A percentile compares a stretch with the other conserved stretches of the same genome.
Evolutionary conservation across 805 yeast species (phyloP).

Genomic region (Torulaspora microellipsoides): DNA sequence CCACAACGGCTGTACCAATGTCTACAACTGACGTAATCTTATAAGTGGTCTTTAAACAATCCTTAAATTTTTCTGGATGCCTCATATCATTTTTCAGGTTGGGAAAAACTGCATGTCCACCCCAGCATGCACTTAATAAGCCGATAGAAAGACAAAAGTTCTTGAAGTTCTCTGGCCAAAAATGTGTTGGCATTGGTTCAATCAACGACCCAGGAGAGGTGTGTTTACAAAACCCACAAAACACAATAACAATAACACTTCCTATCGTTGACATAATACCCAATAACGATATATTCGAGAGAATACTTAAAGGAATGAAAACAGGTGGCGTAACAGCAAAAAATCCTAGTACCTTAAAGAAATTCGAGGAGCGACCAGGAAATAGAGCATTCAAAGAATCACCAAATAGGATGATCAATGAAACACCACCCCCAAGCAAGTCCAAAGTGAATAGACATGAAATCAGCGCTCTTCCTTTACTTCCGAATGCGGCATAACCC

Average conservation of each 20-base stretch:
- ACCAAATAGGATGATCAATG: constrained; percentile 75
- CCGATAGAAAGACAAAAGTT: constrained; percentile 61
- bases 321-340: constrained; percentile 76
- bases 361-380: constrained; percentile 47
- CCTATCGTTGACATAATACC: constrained; percentile 71
- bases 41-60: constrained; percentile 55
- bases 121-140: constrained; percentile 73
- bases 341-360: constrained; percentile 65
- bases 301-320: constrained; percentile 66
- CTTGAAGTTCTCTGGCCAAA: constrained; percentile 54
- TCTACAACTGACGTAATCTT: constrained; percentile 57
- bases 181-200: constrained; percentile 56
- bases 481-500: constrained; percentile 81
- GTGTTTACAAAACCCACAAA: constrained; percentile 59
- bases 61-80: constrained; percentile 52
- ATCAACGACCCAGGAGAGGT: constrained; percentile 71
- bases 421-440: constrained; percentile 74
- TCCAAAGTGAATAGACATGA: constrained; percentile 74
- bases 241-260: constrained; percentile 52
- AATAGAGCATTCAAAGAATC: constrained; percentile 74
- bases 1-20: constrained; percentile 58
- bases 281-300: constrained; percentile 62
- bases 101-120: constrained; percentile 80
- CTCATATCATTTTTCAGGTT: constrained; percentile 69
- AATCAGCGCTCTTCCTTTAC: constrained; percentile 66